Percentiles rank a stretch among this genome's conserved stretches.
Evolutionary conservation across 164 flowering plant species (phyloP).

Genomic region (Umbilicus rupestris): DNA sequence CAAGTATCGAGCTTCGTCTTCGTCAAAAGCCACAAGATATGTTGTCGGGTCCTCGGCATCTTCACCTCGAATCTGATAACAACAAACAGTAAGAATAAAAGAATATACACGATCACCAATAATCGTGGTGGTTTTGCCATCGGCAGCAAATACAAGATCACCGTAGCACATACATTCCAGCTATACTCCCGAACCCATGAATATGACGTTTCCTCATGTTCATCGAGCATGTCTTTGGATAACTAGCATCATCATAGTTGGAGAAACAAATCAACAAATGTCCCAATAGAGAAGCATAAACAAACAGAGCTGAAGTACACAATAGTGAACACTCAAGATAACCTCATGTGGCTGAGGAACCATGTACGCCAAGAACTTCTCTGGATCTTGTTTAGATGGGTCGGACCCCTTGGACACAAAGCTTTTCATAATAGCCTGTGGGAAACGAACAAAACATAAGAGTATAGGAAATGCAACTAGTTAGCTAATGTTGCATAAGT

Average conservation of each 20-base stretch:
- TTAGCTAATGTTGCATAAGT: too few relatives aligned
- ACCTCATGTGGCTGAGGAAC: slow-evolving; percentile 81
- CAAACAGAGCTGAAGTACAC: not conserved
- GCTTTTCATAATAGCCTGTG: slow-evolving; percentile 92
- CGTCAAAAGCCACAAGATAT: slow-evolving; percentile 69
- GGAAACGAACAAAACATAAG: not conserved
- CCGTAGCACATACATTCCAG: slow-evolving; percentile 72
- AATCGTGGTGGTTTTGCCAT: not conserved
- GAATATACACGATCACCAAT: not conserved
- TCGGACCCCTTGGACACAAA: slow-evolving; percentile 53
- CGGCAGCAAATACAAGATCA: slow-evolving; percentile 6
- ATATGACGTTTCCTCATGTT: slow-evolving; percentile 63
- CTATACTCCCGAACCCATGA: slow-evolving; percentile 92
- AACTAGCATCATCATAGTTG: slow-evolving; percentile 36
- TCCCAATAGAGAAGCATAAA: not conserved
- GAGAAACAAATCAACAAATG: not conserved
- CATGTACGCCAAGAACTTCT: slow-evolving; percentile 90
- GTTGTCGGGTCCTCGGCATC: slow-evolving; percentile 76
- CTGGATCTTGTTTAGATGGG: slow-evolving; percentile 39
- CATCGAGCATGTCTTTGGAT: slow-evolving; percentile 74
- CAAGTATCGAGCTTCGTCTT: slow-evolving; percentile 73
- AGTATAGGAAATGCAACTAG: too few relatives aligned
- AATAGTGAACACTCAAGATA: not conserved
- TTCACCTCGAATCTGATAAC: slow-evolving; percentile 72
- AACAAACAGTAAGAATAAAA: slow-evolving; percentile 2